Evolutionary conservation across 345 rosid species (phyloP).

Genomic region (Xanthoceras sorbifolium): DNA sequence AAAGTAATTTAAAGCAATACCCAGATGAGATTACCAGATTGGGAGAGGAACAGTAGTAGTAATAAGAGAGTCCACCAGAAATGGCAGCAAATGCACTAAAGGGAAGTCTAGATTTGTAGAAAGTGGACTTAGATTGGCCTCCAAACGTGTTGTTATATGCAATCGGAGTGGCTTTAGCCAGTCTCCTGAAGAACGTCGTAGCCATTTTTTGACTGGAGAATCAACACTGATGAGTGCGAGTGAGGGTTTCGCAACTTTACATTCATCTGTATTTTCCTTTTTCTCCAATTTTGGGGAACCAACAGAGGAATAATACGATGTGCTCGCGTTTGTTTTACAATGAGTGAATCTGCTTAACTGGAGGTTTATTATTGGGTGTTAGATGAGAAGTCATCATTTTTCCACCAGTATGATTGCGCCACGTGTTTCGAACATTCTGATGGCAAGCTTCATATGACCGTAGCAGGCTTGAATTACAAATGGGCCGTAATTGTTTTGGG

Average conservation of each 20-base stretch:
- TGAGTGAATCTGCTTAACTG: background rate
- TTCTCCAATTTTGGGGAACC: background rate
- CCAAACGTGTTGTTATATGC: slow-evolving; percentile 41
- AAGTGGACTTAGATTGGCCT: slow-evolving; percentile 44
- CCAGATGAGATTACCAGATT: slow-evolving; percentile 49
- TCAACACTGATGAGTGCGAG: background rate
- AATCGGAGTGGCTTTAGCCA: slow-evolving; percentile 49
- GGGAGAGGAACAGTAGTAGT: slow-evolving; percentile 55
- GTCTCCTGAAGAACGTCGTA: slow-evolving; percentile 56
- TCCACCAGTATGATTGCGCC: background rate
- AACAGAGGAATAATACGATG: background rate
- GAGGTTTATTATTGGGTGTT: background rate
- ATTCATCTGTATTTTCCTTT: background rate
- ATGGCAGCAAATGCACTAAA: slow-evolving; percentile 72
- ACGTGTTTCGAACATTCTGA: background rate
- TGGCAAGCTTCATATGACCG: background rate
- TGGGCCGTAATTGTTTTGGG: no score
- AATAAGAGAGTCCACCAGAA: slow-evolving; percentile 78
- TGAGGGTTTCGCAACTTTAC: background rate
- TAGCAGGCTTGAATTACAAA: no score
- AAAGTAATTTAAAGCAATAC: slow-evolving; percentile 4
- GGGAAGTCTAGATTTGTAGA: slow-evolving; percentile 51
- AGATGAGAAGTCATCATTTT: background rate
- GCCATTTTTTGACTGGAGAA: slow-evolving; percentile 43
- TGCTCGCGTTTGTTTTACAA: background rate